Evolutionary conservation across 257 asterid species (phyloP), one percentile per base, ranked within the genome.

Genomic region (Solanum phureja): DNA sequence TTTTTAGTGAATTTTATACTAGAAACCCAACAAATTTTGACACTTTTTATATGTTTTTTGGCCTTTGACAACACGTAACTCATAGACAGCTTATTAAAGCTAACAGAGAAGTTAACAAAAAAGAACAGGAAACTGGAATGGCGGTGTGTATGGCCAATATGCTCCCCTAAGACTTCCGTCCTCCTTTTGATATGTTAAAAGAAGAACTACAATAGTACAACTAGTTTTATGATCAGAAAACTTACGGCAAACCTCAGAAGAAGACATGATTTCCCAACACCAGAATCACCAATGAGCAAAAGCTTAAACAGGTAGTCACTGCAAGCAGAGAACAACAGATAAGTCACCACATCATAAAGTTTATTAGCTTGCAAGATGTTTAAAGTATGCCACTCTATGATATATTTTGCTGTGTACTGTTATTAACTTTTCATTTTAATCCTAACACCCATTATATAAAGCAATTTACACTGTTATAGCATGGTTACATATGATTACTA

Each of bases 231-330:
- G 68, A 81, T 79, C 40, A 79, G 64, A 46, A 79, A 46, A 81
- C 85, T 81, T 81, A 81, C 85, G 1, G 85, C 85, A 81, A 81
- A 81, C 85, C 85, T 81, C 85, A 81, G 68, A 81, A 81, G 85
- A 46, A 81, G 85, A 81, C 85, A 81, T 81, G 85, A 81, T 81
- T 81, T 81, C 85, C 85, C 85, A 81, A 81, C 85, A 3, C 85
- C 85, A 81, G 85, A 81, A 81, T 81, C 85, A 46, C 85, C 85
- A 46, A 81, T 81, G 42, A 81, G 68, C 85, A 81, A 46, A 81
- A 81, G 85, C 68, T 81, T 81, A 81, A 81, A 81, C 40, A 81
- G 85, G 85, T 81, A 81, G 85, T 81, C 85, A 46, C 85, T 81
- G 85, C 85, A 49, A 29, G 29, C 27, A 79, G 62, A 29, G 68